Evolutionary conservation across 306 rosid species (phyloP).

Genomic region (Fragaria ananassa): DNA sequence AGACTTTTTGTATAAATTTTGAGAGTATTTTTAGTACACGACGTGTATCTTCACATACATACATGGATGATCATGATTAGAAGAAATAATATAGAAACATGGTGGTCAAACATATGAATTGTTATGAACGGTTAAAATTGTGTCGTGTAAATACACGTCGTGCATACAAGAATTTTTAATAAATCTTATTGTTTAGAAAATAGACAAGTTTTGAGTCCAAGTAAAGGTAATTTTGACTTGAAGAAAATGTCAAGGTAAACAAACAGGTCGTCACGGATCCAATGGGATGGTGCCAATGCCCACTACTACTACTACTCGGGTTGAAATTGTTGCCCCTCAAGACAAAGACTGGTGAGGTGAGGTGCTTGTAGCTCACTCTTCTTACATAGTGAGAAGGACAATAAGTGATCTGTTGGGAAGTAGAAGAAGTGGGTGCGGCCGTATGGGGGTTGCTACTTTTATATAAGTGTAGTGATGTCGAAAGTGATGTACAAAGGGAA

Average conservation of each 20-base stretch:
- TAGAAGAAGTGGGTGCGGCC: background rate
- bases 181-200: background rate
- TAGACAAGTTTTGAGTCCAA: background rate
- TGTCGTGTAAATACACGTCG: no score
- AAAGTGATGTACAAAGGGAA: background rate
- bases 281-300: background rate
- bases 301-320: background rate
- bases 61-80: no score
- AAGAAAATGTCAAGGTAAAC: background rate
- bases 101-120: no score
- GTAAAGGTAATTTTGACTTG: background rate
- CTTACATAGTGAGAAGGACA: background rate
- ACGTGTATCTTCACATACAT: no score
- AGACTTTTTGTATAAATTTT: no score
- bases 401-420: background rate
- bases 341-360: background rate
- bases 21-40: no score
- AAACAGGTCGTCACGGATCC: background rate
- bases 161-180: no score
- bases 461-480: conserved; percentile 1
- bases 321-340: background rate
- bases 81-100: no score
- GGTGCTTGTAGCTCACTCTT: conserved; percentile 1
- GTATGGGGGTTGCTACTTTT: background rate
- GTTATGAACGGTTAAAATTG: no score